Conservation (phyloP, 768 basidiomycete species). For the Infundibulicybe gibba region DNA sequence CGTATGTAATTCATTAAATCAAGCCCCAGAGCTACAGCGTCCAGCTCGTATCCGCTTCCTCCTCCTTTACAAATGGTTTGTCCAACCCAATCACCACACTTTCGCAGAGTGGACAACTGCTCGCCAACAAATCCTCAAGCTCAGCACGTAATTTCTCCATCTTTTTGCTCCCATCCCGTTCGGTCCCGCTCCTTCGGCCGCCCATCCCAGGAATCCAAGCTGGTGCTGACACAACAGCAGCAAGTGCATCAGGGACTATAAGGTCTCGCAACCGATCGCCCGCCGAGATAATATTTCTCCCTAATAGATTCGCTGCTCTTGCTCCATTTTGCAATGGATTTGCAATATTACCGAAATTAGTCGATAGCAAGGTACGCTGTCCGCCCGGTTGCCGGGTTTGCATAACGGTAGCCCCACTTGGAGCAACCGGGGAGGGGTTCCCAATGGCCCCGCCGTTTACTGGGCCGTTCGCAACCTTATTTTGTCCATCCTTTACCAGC, state of each 20-base stretch:
- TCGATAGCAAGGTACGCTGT: constrained; percentile 69
- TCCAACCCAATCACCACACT: constrained; percentile 83
- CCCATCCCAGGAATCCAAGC: constrained; percentile 75
- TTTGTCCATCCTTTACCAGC: constrained; percentile 54
- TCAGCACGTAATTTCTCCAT: constrained; percentile 75
- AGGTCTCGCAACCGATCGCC: constrained; percentile 89
- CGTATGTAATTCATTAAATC: background rate
- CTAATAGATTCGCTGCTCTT: constrained; percentile 63
- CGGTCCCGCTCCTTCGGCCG: constrained; percentile 43
- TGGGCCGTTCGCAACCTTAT: constrained; percentile 5
- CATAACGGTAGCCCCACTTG: too few relatives aligned
- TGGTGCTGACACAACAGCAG: constrained; percentile 75
- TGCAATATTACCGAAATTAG: constrained; percentile 58
- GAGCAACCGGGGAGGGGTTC: constrained; percentile 23
- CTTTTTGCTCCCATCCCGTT: constrained; percentile 55
- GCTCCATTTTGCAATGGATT: constrained; percentile 60
- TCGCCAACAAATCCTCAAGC: constrained; percentile 85
- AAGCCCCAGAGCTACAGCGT: constrained; percentile 39
- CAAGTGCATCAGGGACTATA: constrained; percentile 92
- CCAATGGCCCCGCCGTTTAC: constrained; percentile 26
- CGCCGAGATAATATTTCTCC: constrained; percentile 80
- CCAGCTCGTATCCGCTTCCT: constrained; percentile 80
- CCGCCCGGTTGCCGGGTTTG: constrained; percentile 31
- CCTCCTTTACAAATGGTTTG: constrained; percentile 78
- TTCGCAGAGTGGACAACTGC: constrained; percentile 92